Percentiles rank a stretch among this genome's conserved stretches.
Evolutionary conservation across 306 rosid genomes (phyloP).

Genomic region (Argentina anserina): DNA sequence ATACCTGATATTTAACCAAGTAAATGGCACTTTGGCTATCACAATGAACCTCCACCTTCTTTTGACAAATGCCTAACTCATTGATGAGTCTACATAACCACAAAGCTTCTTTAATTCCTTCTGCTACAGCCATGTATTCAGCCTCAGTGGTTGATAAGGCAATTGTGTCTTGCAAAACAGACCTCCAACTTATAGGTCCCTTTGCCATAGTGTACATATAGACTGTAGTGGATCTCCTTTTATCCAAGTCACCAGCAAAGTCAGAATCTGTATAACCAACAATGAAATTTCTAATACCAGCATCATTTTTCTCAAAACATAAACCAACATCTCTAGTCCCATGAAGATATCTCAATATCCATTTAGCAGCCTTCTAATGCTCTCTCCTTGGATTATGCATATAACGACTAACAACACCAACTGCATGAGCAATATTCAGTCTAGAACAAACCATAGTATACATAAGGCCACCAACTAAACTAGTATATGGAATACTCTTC

Average conservation of each 20-base stretch:
- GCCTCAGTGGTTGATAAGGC: neutral
- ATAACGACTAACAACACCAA: neutral
- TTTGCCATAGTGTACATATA: neutral
- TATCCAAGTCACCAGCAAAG: neutral
- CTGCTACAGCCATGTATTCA: neutral
- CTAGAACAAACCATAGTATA: neutral
- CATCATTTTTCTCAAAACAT: neutral
- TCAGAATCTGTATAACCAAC: neutral
- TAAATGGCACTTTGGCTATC: neutral
- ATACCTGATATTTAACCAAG: neutral
- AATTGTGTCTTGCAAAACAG: neutral
- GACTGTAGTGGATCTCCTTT: neutral
- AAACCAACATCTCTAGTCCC: neutral
- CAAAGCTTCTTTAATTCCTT: neutral
- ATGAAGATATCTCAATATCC: neutral
- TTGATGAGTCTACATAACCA: neutral
- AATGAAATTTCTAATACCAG: neutral
- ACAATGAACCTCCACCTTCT: neutral
- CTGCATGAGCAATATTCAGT: neutral
- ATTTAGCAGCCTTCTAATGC: neutral
- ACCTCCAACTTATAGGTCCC: neutral
- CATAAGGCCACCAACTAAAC: neutral
- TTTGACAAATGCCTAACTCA: neutral
- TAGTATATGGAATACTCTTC: neutral
- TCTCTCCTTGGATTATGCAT: neutral